phyloP scores from a whole-genome alignment of 164 flowering plant genomes.

The Litsea cubeba region DNA sequence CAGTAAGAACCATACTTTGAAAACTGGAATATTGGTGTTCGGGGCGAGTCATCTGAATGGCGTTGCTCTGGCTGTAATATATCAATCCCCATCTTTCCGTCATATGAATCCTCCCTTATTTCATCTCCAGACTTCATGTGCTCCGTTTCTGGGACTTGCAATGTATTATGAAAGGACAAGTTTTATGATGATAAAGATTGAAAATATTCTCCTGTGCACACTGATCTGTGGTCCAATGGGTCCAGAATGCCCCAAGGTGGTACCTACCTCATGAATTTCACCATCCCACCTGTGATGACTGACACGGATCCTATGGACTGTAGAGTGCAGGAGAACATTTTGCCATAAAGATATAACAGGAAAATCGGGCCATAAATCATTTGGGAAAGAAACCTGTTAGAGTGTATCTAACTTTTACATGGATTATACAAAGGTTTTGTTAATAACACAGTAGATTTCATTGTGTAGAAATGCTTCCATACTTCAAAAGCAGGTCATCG shows the following conservation, averaged over 20 bases:
- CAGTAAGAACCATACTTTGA: slow-evolving; percentile 6
- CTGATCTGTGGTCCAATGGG: too few relatives aligned
- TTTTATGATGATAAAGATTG: not conserved
- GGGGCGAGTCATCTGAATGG: slow-evolving; percentile 35
- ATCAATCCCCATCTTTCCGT: slow-evolving; percentile 12
- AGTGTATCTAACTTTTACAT: not conserved
- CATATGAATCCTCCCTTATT: slow-evolving; percentile 16
- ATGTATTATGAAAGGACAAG: slow-evolving; percentile 7
- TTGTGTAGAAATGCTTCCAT: not conserved
- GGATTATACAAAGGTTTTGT: not conserved
- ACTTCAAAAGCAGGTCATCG: not conserved
- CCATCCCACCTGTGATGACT: too few relatives aligned
- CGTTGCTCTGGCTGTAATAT: slow-evolving; percentile 19
- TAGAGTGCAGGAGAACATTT: too few relatives aligned
- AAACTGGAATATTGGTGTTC: slow-evolving; percentile 36
- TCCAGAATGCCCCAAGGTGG: too few relatives aligned
- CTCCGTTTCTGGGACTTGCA: slow-evolving; percentile 11
- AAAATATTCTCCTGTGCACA: too few relatives aligned
- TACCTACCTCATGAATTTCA: too few relatives aligned
- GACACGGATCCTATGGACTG: too few relatives aligned
- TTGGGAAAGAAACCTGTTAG: not conserved
- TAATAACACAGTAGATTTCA: too few relatives aligned
- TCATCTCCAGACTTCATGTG: slow-evolving; percentile 23
- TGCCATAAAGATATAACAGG: too few relatives aligned
- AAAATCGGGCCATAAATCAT: not conserved